These are phyloP conservation scores for Pugionium dolabratum DNA, from an alignment of 345 rosid species.

Conservation along the genomic window DNA sequence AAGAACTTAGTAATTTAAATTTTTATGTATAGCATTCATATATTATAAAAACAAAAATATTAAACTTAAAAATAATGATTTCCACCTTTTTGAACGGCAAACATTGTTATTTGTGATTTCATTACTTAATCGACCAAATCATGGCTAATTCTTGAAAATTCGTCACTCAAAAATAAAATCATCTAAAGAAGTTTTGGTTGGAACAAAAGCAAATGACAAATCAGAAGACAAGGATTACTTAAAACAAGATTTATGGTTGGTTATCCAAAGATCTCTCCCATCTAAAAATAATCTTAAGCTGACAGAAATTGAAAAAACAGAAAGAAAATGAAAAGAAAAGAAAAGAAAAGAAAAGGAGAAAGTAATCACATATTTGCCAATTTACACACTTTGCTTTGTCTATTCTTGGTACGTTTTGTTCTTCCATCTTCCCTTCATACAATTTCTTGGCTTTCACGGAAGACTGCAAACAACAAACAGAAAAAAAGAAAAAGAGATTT, in stretches of 20 bases:
- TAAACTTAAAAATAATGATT: too few species aligned
- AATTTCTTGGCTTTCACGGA: not conserved
- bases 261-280: conserved; percentile 36
- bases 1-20: too few species aligned
- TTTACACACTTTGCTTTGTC: conserved; percentile 34
- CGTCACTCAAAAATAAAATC: conserved; percentile 9
- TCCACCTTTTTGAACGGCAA: too few species aligned
- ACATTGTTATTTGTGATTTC: too few species aligned
- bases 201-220: conserved; percentile 28
- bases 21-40: too few species aligned
- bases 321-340: not conserved
- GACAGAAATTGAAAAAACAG: not conserved
- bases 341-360: not conserved
- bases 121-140: too few species aligned
- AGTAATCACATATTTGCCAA: conserved; percentile 7
- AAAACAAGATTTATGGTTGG: conserved; percentile 40
- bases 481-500: not conserved
- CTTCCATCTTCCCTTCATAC: conserved; percentile 27
- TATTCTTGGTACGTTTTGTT: conserved; percentile 44
- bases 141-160: not conserved
- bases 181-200: conserved; percentile 1
- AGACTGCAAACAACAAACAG: too few species aligned
- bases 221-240: conserved; percentile 26
- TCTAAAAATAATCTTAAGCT: conserved; percentile 30
- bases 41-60: too few species aligned